Conservation (phyloP, 768 basidiomycete genomes). For the Lepiota brunneoincarnata region DNA sequence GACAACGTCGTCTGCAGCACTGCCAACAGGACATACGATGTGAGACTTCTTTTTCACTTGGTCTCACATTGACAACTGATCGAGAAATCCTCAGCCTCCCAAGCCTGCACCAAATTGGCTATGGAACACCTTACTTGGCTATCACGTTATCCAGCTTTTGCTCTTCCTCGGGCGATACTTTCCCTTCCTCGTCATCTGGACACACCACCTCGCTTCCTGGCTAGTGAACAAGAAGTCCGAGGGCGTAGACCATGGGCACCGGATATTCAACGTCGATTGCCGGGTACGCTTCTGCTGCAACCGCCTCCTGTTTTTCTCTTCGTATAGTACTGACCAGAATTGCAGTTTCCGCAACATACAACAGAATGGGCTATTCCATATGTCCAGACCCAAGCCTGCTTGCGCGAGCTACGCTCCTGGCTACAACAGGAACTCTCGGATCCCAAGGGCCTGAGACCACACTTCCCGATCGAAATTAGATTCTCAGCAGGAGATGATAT, state of each 20-base stretch:
- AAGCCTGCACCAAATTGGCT: slow-evolving; percentile 58
- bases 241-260: slow-evolving; percentile 73
- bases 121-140: slow-evolving; percentile 69
- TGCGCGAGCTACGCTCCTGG: slow-evolving; percentile 72
- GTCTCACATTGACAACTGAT: slow-evolving; percentile 3
- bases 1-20: slow-evolving; percentile 69
- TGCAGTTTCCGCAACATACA: slow-evolving; percentile 90
- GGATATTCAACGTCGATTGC: slow-evolving; percentile 92
- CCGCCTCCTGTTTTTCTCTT: background rate
- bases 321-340: slow-evolving; percentile 26
- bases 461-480: slow-evolving; percentile 92
- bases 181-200: slow-evolving; percentile 57
- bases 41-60: slow-evolving; percentile 29
- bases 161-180: slow-evolving; percentile 76
- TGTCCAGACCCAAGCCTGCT: slow-evolving; percentile 58
- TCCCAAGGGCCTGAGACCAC: slow-evolving; percentile 75
- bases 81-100: slow-evolving; percentile 45
- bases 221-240: slow-evolving; percentile 52
- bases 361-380: slow-evolving; percentile 94
- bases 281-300: slow-evolving; percentile 51
- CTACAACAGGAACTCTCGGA: slow-evolving; percentile 62
- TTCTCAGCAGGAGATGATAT: slow-evolving; percentile 88
- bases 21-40: slow-evolving; percentile 75
- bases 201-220: slow-evolving; percentile 68
- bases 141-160: slow-evolving; percentile 80